Percentiles rank a stretch among this genome's conserved stretches.
Conservation (phyloP, 2,329 filamentous ascomycete genomes). For the Alternaria sp. region DNA sequence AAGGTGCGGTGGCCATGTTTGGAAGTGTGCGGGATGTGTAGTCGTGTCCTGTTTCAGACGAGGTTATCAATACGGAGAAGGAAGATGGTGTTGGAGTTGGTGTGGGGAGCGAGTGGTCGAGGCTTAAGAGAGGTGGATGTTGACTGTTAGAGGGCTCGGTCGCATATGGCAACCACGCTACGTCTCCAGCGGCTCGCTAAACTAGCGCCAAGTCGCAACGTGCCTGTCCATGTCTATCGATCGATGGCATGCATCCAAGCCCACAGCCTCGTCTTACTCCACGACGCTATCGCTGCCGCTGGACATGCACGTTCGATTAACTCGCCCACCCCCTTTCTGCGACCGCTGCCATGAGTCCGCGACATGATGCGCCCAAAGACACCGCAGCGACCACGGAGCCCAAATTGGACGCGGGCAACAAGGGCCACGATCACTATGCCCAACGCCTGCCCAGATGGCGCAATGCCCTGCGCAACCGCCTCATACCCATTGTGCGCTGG, state of each 20-base stretch:
- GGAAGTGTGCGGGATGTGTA: background rate
- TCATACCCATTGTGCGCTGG: slow-evolving; percentile 88
- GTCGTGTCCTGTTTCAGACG: slow-evolving; percentile 4
- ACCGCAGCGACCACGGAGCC: slow-evolving; percentile 17
- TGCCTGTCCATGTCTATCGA: slow-evolving; percentile 7
- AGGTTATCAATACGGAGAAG: slow-evolving; percentile 38
- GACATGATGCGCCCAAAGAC: slow-evolving; percentile 24
- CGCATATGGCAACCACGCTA: slow-evolving; percentile 27
- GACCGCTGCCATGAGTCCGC: slow-evolving; percentile 35
- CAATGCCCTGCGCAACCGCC: slow-evolving; percentile 78
- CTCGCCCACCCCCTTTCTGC: slow-evolving; percentile 14
- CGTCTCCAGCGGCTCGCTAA: slow-evolving; percentile 13
- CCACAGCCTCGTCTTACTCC: slow-evolving; percentile 3
- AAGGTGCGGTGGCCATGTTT: slow-evolving; percentile 38
- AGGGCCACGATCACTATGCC: slow-evolving; percentile 77
- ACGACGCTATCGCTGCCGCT: background rate
- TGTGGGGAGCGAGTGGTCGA: slow-evolving; percentile 19
- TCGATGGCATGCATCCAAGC: background rate
- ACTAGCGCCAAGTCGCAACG: slow-evolving; percentile 6
- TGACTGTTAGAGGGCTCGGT: slow-evolving; percentile 22
- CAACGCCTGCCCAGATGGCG: slow-evolving; percentile 86
- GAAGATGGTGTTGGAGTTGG: slow-evolving; percentile 19
- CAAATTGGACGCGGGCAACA: slow-evolving; percentile 73
- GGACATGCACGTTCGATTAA: slow-evolving; percentile 20
- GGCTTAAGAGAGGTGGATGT: slow-evolving; percentile 25